Evolutionary conservation across 345 rosid genomes (phyloP).

Genomic region (Balakata baccata): DNA sequence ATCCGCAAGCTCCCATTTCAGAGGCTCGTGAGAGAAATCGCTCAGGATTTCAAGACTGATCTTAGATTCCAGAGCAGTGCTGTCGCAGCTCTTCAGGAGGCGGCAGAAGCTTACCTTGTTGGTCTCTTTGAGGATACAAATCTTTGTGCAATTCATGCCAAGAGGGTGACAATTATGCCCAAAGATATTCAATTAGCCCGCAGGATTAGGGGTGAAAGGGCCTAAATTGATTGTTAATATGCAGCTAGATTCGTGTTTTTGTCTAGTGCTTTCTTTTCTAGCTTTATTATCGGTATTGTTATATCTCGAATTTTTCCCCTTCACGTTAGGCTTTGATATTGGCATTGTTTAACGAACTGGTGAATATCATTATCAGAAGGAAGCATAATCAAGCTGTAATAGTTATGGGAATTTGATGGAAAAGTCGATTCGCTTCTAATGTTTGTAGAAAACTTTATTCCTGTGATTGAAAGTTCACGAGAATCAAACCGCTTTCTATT

Average conservation of each 20-base stretch:
- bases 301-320: not conserved
- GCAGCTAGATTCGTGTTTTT: no score
- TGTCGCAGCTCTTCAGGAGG: slow-evolving; percentile 16
- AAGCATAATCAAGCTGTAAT: not conserved
- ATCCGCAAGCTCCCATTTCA: slow-evolving; percentile 21
- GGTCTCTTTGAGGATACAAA: slow-evolving; percentile 16
- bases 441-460: no score
- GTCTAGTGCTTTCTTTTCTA: no score
- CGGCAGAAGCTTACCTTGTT: slow-evolving; percentile 12
- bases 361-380: no score
- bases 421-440: no score
- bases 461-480: no score
- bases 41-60: slow-evolving; percentile 23
- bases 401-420: not conserved
- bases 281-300: not conserved
- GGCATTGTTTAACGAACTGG: no score
- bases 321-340: no score
- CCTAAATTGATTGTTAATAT: not conserved
- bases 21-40: slow-evolving; percentile 21
- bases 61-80: slow-evolving; percentile 19
- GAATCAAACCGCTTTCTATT: no score
- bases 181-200: slow-evolving; percentile 20
- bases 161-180: slow-evolving; percentile 19
- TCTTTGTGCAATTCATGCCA: slow-evolving; percentile 15
- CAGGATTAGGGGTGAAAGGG: slow-evolving; percentile 20